A percentile compares a stretch with the other conserved stretches of the same genome.
These are phyloP conservation scores for Metschnikowia arizonensis DNA, from an alignment of 805 yeast genomes.

Conservation along the genomic window DNA sequence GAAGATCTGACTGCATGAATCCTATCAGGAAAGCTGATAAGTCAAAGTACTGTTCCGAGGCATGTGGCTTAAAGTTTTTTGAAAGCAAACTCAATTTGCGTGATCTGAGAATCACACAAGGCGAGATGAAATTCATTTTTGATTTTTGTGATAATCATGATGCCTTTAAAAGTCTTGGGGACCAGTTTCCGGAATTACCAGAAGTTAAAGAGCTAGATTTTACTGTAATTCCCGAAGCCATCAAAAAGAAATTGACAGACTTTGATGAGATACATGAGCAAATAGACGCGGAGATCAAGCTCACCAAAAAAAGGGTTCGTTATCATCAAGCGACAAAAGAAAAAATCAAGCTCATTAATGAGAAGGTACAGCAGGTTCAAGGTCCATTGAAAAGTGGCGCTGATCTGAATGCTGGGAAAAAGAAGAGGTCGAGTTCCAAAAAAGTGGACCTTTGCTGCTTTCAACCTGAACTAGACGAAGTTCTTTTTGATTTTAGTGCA, in stretches of 20 bases:
- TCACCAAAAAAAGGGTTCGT: conserved; percentile 15
- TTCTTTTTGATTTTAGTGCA: background rate
- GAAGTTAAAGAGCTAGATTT: conserved; percentile 25
- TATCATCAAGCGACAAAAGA: conserved; percentile 34
- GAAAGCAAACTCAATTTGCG: conserved; percentile 22
- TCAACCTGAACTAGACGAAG: conserved; percentile 27
- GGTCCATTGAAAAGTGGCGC: conserved; percentile 10
- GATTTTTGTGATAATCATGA: conserved; percentile 20
- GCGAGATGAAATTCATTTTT: conserved; percentile 24
- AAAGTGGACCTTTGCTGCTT: conserved; percentile 54
- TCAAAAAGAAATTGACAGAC: conserved; percentile 19
- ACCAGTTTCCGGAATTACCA: conserved; percentile 42
- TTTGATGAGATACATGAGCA: conserved; percentile 7
- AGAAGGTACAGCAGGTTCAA: conserved; percentile 22
- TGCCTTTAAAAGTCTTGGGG: conserved; percentile 26
- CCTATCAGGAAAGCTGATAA: conserved; percentile 43
- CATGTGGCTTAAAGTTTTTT: conserved; percentile 58
- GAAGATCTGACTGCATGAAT: conserved; percentile 51
- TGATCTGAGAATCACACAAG: conserved; percentile 14
- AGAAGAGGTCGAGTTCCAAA: conserved; percentile 22
- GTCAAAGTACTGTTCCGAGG: conserved; percentile 71
- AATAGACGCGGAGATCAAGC: conserved; percentile 18
- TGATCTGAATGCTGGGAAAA: conserved; percentile 17
- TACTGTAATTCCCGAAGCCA: conserved; percentile 16
- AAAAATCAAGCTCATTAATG: conserved; percentile 35